phyloP scores from a whole-genome alignment of 2,329 filamentous ascomycete genomes.

The Cladosporium sp. region DNA sequence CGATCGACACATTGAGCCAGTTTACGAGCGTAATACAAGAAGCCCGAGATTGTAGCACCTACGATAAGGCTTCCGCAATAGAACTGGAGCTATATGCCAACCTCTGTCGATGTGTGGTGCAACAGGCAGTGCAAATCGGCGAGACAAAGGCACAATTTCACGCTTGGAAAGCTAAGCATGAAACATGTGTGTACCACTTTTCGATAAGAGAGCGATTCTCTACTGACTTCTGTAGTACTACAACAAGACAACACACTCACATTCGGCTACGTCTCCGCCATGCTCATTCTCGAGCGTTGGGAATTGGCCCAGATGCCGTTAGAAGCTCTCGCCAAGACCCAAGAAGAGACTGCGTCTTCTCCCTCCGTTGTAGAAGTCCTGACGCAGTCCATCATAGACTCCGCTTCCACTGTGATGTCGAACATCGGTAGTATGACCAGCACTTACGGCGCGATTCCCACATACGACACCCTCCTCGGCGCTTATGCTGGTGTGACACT shows the following conservation, averaged over 20 bases:
- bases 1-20: background rate
- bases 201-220: too few relatives aligned
- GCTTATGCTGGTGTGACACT: constrained; percentile 1
- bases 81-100: background rate
- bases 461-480: background rate
- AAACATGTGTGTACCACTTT: background rate
- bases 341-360: background rate
- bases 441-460: background rate
- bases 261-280: background rate
- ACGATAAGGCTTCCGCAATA: background rate
- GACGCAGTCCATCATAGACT: background rate
- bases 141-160: background rate
- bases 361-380: background rate
- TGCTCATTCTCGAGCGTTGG: constrained; percentile 1
- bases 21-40: background rate
- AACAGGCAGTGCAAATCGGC: background rate
- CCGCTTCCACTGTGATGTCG: background rate
- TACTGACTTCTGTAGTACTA: background rate
- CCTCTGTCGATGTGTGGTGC: background rate
- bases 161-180: background rate
- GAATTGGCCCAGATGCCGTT: background rate
- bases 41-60: background rate
- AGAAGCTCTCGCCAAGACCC: background rate
- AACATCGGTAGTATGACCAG: background rate
- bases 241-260: background rate